Conservation (phyloP, 139 green algal species). For the Chlorella sp. region DNA sequence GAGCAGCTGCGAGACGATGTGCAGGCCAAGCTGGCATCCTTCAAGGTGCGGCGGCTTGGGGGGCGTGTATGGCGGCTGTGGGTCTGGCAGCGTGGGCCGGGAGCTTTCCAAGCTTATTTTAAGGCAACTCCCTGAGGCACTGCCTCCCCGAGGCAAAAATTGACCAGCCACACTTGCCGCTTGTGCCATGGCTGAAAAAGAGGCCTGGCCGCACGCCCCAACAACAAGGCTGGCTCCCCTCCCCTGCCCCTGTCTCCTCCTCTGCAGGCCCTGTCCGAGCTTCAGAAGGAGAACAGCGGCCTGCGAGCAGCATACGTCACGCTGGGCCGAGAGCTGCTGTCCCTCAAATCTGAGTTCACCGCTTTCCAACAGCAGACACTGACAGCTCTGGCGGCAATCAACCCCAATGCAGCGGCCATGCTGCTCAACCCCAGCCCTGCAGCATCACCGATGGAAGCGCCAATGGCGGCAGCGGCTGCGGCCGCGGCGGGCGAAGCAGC, state of each 20-base stretch:
- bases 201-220: too few species aligned
- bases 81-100: too few species aligned
- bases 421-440: not conserved
- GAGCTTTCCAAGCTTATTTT: too few species aligned
- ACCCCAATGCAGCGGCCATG: not conserved
- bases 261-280: constrained; percentile 46
- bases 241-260: too few species aligned
- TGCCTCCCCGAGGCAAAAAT: too few species aligned
- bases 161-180: too few species aligned
- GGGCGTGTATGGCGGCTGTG: too few species aligned
- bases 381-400: not conserved
- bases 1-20: constrained; percentile 46
- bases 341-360: constrained; percentile 41
- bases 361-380: constrained; percentile 34
- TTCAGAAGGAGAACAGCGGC: constrained; percentile 52
- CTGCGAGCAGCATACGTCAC: constrained; percentile 42
- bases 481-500: not conserved
- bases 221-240: too few species aligned
- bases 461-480: not conserved
- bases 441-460: not conserved
- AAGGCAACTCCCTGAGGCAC: too few species aligned
- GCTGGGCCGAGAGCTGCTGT: constrained; percentile 42
- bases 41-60: not conserved
- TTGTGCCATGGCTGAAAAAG: too few species aligned
- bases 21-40: constrained; percentile 21